These are phyloP conservation scores for Flaveria bidentis DNA, from an alignment of 129 eudicot species.

Conservation along the genomic window DNA sequence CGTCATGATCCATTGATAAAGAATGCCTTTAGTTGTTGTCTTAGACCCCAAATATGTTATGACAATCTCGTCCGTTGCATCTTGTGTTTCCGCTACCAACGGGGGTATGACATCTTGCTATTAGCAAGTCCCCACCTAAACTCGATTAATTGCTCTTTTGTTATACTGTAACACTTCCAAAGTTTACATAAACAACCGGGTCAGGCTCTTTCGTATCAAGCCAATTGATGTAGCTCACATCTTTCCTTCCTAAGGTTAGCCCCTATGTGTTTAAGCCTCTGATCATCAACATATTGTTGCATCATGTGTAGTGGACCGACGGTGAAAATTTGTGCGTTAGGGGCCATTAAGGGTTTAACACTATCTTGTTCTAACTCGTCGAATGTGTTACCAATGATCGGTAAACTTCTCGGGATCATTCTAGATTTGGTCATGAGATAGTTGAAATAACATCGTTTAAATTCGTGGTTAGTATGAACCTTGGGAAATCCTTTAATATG, in stretches of 20 bases:
- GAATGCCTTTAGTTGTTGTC: too few relatives aligned
- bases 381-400: conserved; percentile 58
- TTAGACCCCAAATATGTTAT: too few relatives aligned
- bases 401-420: conserved; percentile 23
- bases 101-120: conserved; percentile 32
- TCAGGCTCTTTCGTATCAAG: conserved; percentile 46
- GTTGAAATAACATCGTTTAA: conserved; percentile 50
- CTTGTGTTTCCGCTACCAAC: too few relatives aligned
- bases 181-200: conserved; percentile 64
- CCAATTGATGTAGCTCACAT: conserved; percentile 54
- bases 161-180: conserved; percentile 62
- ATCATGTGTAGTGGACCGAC: conserved; percentile 49
- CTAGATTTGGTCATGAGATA: conserved; percentile 24
- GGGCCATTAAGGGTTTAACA: conserved; percentile 19
- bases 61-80: too few relatives aligned
- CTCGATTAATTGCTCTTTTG: conserved; percentile 49
- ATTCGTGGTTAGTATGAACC: conserved; percentile 57
- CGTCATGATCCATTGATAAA: too few relatives aligned
- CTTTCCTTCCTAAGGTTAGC: conserved; percentile 65
- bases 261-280: conserved; percentile 21
- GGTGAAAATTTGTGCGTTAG: conserved; percentile 33
- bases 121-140: conserved; percentile 75
- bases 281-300: conserved; percentile 36
- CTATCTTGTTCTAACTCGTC: conserved; percentile 54
- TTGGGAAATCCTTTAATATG: conserved; percentile 51